Percentiles rank a stretch among this genome's conserved stretches.
These are phyloP conservation scores for Sutorius eximius DNA, from an alignment of 1,284 basidiomycete species.

Conservation along the genomic window DNA sequence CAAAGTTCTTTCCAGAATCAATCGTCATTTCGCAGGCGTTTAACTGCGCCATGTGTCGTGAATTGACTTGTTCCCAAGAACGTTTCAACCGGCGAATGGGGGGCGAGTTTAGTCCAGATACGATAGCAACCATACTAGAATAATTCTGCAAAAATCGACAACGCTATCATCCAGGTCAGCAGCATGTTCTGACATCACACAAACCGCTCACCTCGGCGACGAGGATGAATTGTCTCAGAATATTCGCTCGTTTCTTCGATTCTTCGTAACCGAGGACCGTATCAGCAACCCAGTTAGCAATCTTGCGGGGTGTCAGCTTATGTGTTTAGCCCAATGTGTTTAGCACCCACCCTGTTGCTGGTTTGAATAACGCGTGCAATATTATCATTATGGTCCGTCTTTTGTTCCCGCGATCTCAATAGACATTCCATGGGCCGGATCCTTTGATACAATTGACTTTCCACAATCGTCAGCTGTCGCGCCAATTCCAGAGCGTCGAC, in stretches of 20 bases:
- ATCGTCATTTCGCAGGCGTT: conserved; percentile 78
- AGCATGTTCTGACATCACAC: not conserved
- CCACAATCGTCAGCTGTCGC: conserved; percentile 92
- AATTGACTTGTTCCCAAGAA: conserved; percentile 91
- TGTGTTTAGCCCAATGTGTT: not conserved
- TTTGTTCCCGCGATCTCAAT: conserved; percentile 74
- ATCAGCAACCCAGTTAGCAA: conserved; percentile 94
- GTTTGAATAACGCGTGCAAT: conserved; percentile 91
- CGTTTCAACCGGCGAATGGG: conserved; percentile 91
- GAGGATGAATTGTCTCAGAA: conserved; percentile 91
- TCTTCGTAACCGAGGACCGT: conserved; percentile 85
- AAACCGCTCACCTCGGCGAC: conserved; percentile 83
- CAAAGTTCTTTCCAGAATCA: conserved; percentile 91
- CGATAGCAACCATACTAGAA: conserved; percentile 93
- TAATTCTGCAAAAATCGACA: conserved; percentile 92
- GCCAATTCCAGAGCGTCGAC: conserved; percentile 91
- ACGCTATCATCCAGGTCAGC: conserved; percentile 50
- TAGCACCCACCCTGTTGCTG: conserved; percentile 76
- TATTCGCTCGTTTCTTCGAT: conserved; percentile 75
- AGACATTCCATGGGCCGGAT: conserved; percentile 93
- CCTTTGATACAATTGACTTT: conserved; percentile 84
- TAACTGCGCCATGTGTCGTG: conserved; percentile 68
- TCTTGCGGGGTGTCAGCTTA: conserved; percentile 42
- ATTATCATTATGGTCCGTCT: conserved; percentile 72
- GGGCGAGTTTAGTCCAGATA: conserved; percentile 93